phyloP scores from a whole-genome alignment of 805 yeast genomes.

The Candida ponderosae region DNA sequence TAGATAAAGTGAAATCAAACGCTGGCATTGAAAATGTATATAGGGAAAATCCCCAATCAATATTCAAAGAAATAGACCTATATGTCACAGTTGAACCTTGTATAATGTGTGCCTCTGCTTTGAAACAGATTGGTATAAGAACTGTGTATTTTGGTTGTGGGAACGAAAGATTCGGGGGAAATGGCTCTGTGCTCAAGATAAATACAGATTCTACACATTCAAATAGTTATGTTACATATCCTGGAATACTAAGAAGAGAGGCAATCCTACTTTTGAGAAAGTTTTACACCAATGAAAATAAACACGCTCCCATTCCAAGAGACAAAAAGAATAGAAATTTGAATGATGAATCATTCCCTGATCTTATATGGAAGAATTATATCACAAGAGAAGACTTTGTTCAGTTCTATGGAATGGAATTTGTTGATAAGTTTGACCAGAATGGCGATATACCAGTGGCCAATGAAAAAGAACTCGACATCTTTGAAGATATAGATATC shows the following conservation, averaged over 20 bases:
- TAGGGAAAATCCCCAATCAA: conserved; percentile 16
- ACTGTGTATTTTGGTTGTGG: conserved; percentile 86
- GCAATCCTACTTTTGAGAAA: conserved; percentile 75
- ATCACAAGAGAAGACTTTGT: conserved; percentile 43
- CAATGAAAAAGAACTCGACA: too few species aligned
- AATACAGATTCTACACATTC: conserved; percentile 33
- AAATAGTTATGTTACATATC: conserved; percentile 45
- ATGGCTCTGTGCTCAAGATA: conserved; percentile 73
- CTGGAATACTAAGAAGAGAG: conserved; percentile 75
- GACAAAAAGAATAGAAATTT: conserved; percentile 61
- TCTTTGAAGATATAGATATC: conserved; percentile 12
- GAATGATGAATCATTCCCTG: conserved; percentile 51
- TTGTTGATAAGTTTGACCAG: conserved; percentile 3
- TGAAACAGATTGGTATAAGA: conserved; percentile 70
- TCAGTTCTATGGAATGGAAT: conserved; percentile 27
- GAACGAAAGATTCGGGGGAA: conserved; percentile 94
- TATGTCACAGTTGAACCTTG: conserved; percentile 98
- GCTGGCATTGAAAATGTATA: conserved; percentile 7
- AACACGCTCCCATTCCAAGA: conserved; percentile 75
- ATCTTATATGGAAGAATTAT: conserved; percentile 47
- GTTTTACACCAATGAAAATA: conserved; percentile 82
- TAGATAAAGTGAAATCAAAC: conserved; percentile 22
- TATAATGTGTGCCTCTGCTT: conserved; percentile 93
- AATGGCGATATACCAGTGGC: conserved; percentile 16
- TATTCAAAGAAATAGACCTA: conserved; percentile 52